phyloP scores from a whole-genome alignment of 345 rosid species.

The Dovyalis caffra region DNA sequence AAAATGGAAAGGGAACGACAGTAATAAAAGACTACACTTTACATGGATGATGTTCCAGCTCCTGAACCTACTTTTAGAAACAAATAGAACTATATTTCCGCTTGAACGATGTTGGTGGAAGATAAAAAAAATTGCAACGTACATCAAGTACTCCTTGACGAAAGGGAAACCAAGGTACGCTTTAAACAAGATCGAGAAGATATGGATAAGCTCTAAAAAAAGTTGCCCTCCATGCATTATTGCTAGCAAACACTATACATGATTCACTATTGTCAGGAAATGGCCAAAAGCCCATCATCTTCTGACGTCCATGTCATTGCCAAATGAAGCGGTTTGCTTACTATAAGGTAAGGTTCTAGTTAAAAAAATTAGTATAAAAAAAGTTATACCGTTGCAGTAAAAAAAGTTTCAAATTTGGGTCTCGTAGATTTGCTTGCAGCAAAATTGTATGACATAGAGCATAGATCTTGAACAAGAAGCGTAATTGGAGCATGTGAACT shows the following conservation, averaged over 20 bases:
- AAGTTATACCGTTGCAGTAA: too few species aligned
- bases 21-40: too few species aligned
- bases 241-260: neutral
- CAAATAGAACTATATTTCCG: neutral
- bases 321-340: too few species aligned
- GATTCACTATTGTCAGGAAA: neutral
- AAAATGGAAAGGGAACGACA: too few species aligned
- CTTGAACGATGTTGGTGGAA: neutral
- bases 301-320: too few species aligned
- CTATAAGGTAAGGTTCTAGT: too few species aligned
- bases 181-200: neutral
- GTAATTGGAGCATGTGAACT: too few species aligned
- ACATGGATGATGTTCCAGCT: neutral
- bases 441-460: neutral
- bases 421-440: neutral
- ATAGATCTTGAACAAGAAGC: too few species aligned
- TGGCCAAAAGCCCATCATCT: neutral
- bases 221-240: neutral
- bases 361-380: too few species aligned
- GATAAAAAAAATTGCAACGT: neutral
- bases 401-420: neutral
- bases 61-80: neutral
- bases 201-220: neutral
- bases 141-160: neutral
- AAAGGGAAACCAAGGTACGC: neutral